Conservation (phyloP, 805 yeast species). For the Ogataea nitratoaversa region DNA sequence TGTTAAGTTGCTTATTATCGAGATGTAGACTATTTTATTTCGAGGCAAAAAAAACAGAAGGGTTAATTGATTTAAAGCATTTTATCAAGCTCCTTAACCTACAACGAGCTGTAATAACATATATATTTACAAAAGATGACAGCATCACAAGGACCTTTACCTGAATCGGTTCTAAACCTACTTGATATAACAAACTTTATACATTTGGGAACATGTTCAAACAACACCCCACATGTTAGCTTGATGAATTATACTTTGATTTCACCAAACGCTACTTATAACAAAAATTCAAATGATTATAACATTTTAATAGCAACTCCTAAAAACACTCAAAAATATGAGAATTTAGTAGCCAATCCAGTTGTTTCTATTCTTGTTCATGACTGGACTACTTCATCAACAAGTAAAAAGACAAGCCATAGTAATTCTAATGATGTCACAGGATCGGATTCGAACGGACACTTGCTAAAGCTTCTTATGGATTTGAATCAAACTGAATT, state of each 20-base stretch:
- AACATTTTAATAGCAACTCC: conserved; percentile 71
- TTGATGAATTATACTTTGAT: conserved; percentile 86
- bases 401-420: conserved; percentile 5
- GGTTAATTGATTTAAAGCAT: too few species aligned
- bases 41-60: too few species aligned
- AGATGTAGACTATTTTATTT: too few species aligned
- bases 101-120: too few species aligned
- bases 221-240: conserved; percentile 76
- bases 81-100: too few species aligned
- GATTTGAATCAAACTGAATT: conserved; percentile 76
- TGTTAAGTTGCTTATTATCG: too few species aligned
- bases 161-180: conserved; percentile 36
- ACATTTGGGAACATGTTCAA: conserved; percentile 75
- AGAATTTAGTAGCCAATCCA: conserved; percentile 66
- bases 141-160: conserved; percentile 11
- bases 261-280: conserved; percentile 34
- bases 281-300: conserved; percentile 23
- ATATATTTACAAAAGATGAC: too few species aligned
- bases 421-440: conserved; percentile 2
- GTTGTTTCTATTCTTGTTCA: conserved; percentile 80
- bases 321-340: conserved; percentile 65
- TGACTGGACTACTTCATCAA: conserved; percentile 68
- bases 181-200: conserved; percentile 63
- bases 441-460: conserved; percentile 12
- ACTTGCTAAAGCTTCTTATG: conserved; percentile 57